Evolutionary conservation across 2,329 filamentous ascomycete species (phyloP).

Genomic region (Sclerotiophoma versabilis): DNA sequence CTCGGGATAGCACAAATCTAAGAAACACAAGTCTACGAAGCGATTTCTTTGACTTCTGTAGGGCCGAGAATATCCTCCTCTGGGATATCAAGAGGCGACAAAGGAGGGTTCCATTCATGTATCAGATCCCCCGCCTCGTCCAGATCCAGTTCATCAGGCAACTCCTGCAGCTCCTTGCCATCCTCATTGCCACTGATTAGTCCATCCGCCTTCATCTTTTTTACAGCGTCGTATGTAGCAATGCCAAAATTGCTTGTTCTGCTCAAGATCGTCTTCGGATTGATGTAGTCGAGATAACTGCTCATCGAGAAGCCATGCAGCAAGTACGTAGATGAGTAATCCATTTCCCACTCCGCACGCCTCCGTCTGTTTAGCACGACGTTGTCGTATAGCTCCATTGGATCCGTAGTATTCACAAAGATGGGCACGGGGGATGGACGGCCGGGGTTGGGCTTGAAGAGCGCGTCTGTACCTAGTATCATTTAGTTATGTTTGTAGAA

Average conservation of each 20-base stretch:
- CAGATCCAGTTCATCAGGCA: neutral
- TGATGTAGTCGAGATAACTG: conserved; percentile 14
- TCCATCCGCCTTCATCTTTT: conserved; percentile 24
- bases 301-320: conserved; percentile 25
- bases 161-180: neutral
- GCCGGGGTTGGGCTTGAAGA: conserved; percentile 16
- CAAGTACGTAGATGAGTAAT: conserved; percentile 25
- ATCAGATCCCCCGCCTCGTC: neutral
- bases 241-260: conserved; percentile 27
- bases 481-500: too few species aligned
- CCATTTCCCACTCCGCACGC: conserved; percentile 25
- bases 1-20: neutral
- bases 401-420: conserved; percentile 1
- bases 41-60: neutral
- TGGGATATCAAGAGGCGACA: neutral
- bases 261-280: conserved; percentile 19
- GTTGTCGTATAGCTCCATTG: conserved; percentile 20
- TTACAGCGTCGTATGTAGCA: conserved; percentile 25
- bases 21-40: neutral
- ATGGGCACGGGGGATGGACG: conserved; percentile 12
- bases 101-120: neutral
- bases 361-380: conserved; percentile 12
- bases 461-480: conserved; percentile 4
- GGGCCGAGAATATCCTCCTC: neutral
- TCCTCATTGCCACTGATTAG: conserved; percentile 11